Percentiles rank a stretch among this genome's conserved stretches.
Conservation (phyloP, 305 asterid species). For the Plantago coronopus region DNA sequence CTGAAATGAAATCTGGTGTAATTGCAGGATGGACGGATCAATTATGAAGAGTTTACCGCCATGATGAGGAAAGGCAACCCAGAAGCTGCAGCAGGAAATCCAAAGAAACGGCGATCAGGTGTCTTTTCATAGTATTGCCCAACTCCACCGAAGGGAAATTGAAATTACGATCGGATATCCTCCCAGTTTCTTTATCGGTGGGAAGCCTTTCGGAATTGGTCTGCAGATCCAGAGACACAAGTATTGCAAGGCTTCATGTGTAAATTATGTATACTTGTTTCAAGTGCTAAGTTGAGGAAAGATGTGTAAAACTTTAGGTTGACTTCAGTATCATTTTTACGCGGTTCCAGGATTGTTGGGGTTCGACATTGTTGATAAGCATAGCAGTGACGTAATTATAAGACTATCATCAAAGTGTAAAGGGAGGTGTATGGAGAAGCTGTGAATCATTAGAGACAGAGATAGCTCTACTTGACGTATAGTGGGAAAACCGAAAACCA, state of each 20-base stretch:
- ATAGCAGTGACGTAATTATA: too few species aligned
- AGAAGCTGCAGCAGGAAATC: slow-evolving; percentile 56
- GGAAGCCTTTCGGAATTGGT: slow-evolving; percentile 16
- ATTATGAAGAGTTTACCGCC: slow-evolving; percentile 82
- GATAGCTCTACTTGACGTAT: not conserved
- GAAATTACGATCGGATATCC: slow-evolving; percentile 2
- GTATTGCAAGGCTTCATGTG: slow-evolving; percentile 22
- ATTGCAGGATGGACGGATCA: slow-evolving; percentile 81
- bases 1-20: not conserved
- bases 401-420: not conserved
- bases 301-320: not conserved
- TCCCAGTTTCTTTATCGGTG: slow-evolving; percentile 19
- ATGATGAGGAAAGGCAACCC: slow-evolving; percentile 96
- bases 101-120: slow-evolving; percentile 67
- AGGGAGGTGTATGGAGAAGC: too few species aligned
- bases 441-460: slow-evolving; percentile 8
- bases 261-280: slow-evolving; percentile 9
- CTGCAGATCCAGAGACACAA: slow-evolving; percentile 24
- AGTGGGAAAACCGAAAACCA: too few species aligned
- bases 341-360: too few species aligned
- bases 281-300: slow-evolving; percentile 21
- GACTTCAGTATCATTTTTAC: too few species aligned
- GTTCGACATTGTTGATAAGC: too few species aligned
- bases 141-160: slow-evolving; percentile 17
- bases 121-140: slow-evolving; percentile 34